These are phyloP conservation scores for Cyathus striatus DNA, from an alignment of 768 basidiomycete genomes.

Conservation along the genomic window DNA sequence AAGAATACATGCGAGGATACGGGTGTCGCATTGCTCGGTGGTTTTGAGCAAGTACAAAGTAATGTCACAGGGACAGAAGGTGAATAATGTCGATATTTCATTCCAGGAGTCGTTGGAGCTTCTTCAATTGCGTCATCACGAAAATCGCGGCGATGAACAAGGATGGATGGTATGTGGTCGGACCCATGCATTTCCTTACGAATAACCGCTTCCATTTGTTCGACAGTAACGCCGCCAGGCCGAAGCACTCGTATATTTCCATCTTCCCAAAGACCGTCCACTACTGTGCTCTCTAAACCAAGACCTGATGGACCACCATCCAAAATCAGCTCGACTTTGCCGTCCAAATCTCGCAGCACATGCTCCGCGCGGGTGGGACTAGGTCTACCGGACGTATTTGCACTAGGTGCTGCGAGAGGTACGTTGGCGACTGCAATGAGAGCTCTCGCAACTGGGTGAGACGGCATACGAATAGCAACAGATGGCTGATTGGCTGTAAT, in stretches of 20 bases:
- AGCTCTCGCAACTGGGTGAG: conserved; percentile 88
- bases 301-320: conserved; percentile 92
- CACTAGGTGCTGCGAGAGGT: conserved; percentile 92
- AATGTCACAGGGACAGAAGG: conserved; percentile 84
- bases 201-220: conserved; percentile 70
- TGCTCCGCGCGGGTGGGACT: conserved; percentile 89
- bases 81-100: conserved; percentile 98
- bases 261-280: conserved; percentile 78
- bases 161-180: conserved; percentile 44
- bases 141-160: conserved; percentile 81
- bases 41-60: conserved; percentile 45
- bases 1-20: conserved; percentile 32
- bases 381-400: conserved; percentile 91
- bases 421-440: conserved; percentile 70
- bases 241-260: conserved; percentile 78
- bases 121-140: conserved; percentile 61
- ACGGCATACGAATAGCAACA: conserved; percentile 91
- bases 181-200: conserved; percentile 27
- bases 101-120: conserved; percentile 92
- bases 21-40: conserved; percentile 27
- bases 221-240: conserved; percentile 90
- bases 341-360: conserved; percentile 72
- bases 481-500: conserved; percentile 78
- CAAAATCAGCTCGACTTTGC: conserved; percentile 71
- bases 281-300: conserved; percentile 93